These are phyloP conservation scores for Ceratobasidium sp. DNA, from an alignment of 1,284 basidiomycete genomes.

Conservation along the genomic window DNA sequence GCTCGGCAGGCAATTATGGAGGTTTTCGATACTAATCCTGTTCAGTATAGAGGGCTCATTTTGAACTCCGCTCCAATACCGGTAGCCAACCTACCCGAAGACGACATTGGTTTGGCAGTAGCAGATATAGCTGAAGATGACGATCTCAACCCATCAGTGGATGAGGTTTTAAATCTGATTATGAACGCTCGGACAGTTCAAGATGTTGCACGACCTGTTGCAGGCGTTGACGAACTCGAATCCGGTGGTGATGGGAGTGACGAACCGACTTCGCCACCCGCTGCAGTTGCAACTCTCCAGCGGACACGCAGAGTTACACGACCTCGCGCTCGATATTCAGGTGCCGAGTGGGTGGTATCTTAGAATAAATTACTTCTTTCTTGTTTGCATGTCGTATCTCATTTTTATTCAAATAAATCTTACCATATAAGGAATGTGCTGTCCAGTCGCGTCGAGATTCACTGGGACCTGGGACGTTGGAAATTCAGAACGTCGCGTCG, in stretches of 20 bases:
- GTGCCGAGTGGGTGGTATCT: background rate
- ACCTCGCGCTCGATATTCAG: background rate
- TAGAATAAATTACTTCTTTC: background rate
- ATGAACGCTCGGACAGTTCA: background rate
- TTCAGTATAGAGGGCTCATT: background rate
- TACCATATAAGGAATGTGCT: conserved; percentile 6
- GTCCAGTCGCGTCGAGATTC: background rate
- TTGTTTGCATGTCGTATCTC: background rate
- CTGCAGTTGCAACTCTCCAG: background rate
- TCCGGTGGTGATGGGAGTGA: background rate
- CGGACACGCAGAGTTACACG: background rate
- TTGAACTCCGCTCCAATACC: background rate
- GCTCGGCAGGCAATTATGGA: conserved; percentile 17
- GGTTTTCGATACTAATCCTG: conserved; percentile 13
- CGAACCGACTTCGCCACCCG: background rate
- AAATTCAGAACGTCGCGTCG: conserved; percentile 13
- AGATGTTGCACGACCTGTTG: background rate
- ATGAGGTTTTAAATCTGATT: conserved; percentile 1
- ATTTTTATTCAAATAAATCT: background rate
- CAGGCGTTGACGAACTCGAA: background rate
- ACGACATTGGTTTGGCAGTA: background rate
- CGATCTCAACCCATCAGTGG: background rate
- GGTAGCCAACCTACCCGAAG: background rate
- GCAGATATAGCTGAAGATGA: background rate
- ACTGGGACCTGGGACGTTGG: conserved; percentile 7